Conservation (phyloP, 176 grass and related monocot genomes). For the Phoenix dactylifera region DNA sequence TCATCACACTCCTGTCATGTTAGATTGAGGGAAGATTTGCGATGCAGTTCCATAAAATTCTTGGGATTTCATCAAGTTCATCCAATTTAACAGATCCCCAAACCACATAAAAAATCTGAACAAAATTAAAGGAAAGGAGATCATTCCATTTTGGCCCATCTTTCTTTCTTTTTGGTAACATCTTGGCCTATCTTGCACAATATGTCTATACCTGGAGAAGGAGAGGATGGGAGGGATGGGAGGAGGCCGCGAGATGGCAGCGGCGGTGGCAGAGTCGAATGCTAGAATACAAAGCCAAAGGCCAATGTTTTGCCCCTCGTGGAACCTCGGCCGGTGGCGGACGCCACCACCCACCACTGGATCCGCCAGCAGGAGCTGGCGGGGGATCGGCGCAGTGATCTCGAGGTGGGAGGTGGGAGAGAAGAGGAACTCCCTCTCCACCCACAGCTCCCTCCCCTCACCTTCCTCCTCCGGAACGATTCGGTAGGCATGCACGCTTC, state of each 20-base stretch:
- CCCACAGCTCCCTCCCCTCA: slow-evolving; percentile 21
- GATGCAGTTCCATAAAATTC: no score
- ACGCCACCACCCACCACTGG: slow-evolving; percentile 9
- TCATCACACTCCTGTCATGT: no score
- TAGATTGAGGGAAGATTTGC: no score
- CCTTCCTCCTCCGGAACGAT: slow-evolving; percentile 22
- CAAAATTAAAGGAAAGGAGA: no score
- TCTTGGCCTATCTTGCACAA: no score
- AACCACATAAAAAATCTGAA: no score
- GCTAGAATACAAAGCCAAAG: slow-evolving; percentile 42
- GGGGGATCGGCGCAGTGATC: slow-evolving; percentile 9
- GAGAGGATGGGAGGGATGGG: no score
- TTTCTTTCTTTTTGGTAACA: no score
- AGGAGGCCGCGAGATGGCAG: background rate
- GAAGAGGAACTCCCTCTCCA: slow-evolving; percentile 45
- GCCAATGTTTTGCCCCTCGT: slow-evolving; percentile 27
- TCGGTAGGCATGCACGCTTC: slow-evolving; percentile 50
- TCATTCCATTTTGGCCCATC: no score
- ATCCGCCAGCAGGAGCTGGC: background rate
- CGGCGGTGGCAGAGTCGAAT: slow-evolving; percentile 35
- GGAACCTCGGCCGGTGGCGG: slow-evolving; percentile 25
- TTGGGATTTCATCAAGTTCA: no score
- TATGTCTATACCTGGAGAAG: no score
- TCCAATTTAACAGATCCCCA: no score
- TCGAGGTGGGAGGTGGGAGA: slow-evolving; percentile 24